phyloP scores from a whole-genome alignment of 202 grass and related monocot species.

The Setaria viridis region DNA sequence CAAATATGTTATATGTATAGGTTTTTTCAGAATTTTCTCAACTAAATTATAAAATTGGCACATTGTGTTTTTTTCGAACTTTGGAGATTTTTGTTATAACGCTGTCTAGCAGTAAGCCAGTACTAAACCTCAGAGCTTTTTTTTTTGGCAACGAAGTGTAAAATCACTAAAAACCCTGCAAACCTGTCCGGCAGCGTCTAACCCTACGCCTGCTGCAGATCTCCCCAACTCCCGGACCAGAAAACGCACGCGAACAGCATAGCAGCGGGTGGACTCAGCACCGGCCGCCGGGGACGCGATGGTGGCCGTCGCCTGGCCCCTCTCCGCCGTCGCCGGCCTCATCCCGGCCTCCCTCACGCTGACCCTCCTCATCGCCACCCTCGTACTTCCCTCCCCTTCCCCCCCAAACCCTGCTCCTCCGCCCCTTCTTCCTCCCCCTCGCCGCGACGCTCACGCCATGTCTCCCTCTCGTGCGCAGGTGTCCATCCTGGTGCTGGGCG shows the following conservation, averaged over 20 bases:
- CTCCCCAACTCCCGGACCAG: slow-evolving; percentile 31
- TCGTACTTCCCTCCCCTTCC: slow-evolving; percentile 39
- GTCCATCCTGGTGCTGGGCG: slow-evolving; percentile 48
- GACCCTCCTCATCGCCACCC: slow-evolving; percentile 49
- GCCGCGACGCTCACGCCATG: slow-evolving; percentile 29
- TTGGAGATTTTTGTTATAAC: too few relatives aligned
- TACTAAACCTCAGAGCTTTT: too few relatives aligned
- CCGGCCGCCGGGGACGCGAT: slow-evolving; percentile 29
- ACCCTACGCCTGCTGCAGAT: not conserved
- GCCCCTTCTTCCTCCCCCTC: not conserved
- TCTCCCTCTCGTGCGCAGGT: slow-evolving; percentile 52
- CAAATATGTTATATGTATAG: too few relatives aligned
- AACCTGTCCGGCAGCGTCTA: not conserved
- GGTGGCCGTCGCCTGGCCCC: slow-evolving; percentile 52
- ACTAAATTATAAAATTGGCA: too few relatives aligned
- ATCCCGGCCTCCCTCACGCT: slow-evolving; percentile 50
- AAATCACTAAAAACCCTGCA: not conserved
- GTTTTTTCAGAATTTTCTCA: too few relatives aligned
- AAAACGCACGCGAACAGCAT: slow-evolving; percentile 12
- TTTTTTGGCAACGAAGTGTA: too few relatives aligned
- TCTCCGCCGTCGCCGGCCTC: slow-evolving; percentile 39
- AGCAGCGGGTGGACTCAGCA: slow-evolving; percentile 29
- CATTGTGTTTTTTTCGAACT: too few relatives aligned
- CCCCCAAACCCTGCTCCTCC: slow-evolving; percentile 4
- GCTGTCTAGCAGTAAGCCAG: too few relatives aligned